phyloP scores from a whole-genome alignment of 257 asterid genomes.

The Penstemon davidsonii region DNA sequence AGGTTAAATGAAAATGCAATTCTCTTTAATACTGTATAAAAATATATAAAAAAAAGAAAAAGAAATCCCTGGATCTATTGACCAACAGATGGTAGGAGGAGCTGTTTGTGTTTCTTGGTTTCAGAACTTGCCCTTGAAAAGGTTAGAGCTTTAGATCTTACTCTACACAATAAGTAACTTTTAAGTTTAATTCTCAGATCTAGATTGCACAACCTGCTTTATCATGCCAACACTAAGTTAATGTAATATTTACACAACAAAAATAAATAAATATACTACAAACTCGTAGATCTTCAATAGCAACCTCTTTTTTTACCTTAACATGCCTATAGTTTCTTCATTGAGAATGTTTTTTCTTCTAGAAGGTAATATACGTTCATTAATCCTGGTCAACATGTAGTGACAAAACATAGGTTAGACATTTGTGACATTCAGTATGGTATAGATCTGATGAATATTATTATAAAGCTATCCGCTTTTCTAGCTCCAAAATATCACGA shows the following conservation, averaged over 20 bases:
- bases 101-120: conserved; percentile 14
- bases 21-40: no score
- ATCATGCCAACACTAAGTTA: neutral
- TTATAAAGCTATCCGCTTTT: conserved; percentile 30
- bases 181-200: neutral
- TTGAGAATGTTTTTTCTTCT: neutral
- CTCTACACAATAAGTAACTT: neutral
- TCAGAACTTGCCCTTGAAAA: conserved; percentile 13
- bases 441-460: conserved; percentile 31
- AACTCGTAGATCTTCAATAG: neutral
- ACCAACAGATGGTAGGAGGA: neutral
- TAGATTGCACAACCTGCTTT: neutral
- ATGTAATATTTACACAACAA: no score
- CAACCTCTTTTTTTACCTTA: neutral
- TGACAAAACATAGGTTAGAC: conserved; percentile 11
- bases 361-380: neutral
- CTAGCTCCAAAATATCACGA: conserved; percentile 22
- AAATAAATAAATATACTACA: no score
- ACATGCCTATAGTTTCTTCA: neutral
- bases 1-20: no score
- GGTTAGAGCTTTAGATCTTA: neutral
- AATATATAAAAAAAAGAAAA: no score
- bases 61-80: neutral
- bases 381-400: conserved; percentile 26
- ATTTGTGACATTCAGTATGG: conserved; percentile 12